Base-by-base conservation (phyloP, 1,139 yeast species). In the Yamadazyma jaroonii region DNA sequence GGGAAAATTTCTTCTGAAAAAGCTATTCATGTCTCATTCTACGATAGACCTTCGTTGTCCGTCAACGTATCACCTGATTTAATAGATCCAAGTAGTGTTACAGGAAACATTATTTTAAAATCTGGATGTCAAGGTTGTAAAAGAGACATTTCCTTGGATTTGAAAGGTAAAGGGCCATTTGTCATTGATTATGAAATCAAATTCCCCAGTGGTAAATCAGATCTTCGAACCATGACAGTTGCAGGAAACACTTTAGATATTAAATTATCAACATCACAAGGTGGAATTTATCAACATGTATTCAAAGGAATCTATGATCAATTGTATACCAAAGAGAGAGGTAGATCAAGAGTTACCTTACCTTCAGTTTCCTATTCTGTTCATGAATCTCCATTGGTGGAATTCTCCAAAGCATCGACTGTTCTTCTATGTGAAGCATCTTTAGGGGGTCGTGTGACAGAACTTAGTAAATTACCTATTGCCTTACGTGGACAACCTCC, bases 121-220 rank as follows among this genome's bases (percentile, higher is more conserved):
- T 50, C 70, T 3, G 55, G 66, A 4, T 71, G 77, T 41, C 69
- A 64, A 39, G 54, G 56, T 21, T 53, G 65, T 33, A 40, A 43
- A 1, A 57, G 59, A 33, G 52, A 53, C 21, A 51, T 62, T 8
- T 49, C 50, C 2, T 42, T 71, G 29, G 38, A 49, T 3, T 49
- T 71, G 27, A 51, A 62, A 32, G 96, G 96, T 1, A 63, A 75
- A 4, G 72, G 84, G 0, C 97, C 97, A 23, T 89, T 88, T 49
- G 62, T 77, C 8, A 65, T 90, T 28, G 79, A 79, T 37, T 90
- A 89, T 53, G 79, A 80, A 27, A 65, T 87, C 21, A 64, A 63
- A 25, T 67, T 75, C 32, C 94, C 96, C 3, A 66, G 61, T 49
- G 88, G 86, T 0, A 55, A 53, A 25, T 35, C 55, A 2, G 79